phyloP scores from a whole-genome alignment of 2,329 filamentous ascomycete species.

The Trichoderma sp. region DNA sequence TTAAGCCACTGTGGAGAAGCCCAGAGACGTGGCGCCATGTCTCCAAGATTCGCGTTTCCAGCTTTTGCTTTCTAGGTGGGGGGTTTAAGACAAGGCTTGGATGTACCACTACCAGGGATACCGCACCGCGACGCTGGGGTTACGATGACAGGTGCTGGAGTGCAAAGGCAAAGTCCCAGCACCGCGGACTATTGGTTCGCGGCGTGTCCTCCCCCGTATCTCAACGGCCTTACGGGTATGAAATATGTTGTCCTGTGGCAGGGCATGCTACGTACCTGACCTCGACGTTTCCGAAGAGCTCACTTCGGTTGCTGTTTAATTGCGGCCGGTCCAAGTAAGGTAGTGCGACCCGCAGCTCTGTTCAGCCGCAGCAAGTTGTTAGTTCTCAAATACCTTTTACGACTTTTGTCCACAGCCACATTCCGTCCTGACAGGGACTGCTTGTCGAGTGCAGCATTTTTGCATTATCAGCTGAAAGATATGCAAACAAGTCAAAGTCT shows the following conservation, averaged over 20 bases:
- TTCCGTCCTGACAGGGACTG: not conserved
- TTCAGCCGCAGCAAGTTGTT: not conserved
- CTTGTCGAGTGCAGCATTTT: not conserved
- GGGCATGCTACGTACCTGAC: not conserved
- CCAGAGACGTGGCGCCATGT: conserved; percentile 9
- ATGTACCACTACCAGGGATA: not conserved
- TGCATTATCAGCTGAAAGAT: not conserved
- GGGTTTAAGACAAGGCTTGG: not conserved
- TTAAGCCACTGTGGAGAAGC: conserved; percentile 21
- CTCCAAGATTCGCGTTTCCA: conserved; percentile 15
- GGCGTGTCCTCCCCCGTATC: not conserved
- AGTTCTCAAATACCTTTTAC: not conserved
- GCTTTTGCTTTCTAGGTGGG: not conserved
- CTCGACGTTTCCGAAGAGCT: not conserved
- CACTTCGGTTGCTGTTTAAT: not conserved
- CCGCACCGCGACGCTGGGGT: not conserved
- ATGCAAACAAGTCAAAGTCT: not conserved
- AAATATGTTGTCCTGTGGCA: not conserved
- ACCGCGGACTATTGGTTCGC: not conserved
- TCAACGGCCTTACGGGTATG: not conserved
- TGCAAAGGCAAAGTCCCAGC: not conserved
- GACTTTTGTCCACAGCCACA: not conserved
- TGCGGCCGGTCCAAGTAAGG: not conserved
- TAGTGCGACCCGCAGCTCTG: not conserved
- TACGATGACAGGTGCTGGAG: not conserved